These are phyloP conservation scores for Papilionanthe hybrid DNA, from an alignment of 116 monocot genomes.

Conservation along the genomic window DNA sequence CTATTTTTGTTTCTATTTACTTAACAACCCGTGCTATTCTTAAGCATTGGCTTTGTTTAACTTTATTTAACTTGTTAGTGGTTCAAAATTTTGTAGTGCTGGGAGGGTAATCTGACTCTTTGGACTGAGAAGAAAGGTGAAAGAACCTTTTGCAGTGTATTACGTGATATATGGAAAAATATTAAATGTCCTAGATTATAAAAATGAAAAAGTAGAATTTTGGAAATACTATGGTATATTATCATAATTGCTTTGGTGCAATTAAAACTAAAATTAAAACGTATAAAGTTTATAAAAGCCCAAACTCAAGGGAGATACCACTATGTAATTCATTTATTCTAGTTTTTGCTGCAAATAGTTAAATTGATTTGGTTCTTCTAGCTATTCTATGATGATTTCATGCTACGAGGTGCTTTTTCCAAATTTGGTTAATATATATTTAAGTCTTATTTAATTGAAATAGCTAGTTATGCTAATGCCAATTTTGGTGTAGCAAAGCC, in stretches of 20 bases:
- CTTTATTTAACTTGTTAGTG: not conserved
- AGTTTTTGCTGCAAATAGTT: not conserved
- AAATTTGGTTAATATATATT: not conserved
- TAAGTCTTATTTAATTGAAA: not conserved
- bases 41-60: not conserved
- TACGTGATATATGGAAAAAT: not conserved
- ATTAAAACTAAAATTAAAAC: not conserved
- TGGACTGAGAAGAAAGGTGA: not conserved
- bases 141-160: not conserved
- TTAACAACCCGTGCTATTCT: not conserved
- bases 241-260: not conserved
- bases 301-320: not conserved
- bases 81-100: not conserved
- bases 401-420: not conserved
- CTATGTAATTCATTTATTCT: not conserved
- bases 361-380: not conserved
- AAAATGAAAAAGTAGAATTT: not conserved
- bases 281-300: not conserved
- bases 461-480: not conserved
- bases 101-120: not conserved
- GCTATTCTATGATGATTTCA: not conserved
- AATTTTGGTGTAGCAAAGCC: not conserved
- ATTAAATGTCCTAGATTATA: not conserved
- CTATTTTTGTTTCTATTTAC: not conserved
- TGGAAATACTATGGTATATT: not conserved